Percentiles rank a stretch among this genome's conserved stretches.
These are phyloP conservation scores for Clausena lansium DNA, from an alignment of 345 rosid genomes.

Conservation along the genomic window DNA sequence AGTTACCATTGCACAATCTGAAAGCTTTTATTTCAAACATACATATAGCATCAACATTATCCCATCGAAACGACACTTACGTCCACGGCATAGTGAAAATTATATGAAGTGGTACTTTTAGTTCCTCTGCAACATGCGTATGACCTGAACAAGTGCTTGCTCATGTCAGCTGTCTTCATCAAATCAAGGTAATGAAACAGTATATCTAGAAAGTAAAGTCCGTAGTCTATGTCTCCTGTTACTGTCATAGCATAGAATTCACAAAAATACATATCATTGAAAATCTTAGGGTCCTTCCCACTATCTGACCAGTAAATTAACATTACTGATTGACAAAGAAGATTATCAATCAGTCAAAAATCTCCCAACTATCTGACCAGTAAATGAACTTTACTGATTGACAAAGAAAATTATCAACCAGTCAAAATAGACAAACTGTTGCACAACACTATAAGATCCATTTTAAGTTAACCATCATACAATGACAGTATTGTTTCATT, in stretches of 20 bases:
- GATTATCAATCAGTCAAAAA: neutral
- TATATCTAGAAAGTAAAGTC: neutral
- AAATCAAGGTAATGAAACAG: neutral
- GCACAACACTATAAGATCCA: neutral
- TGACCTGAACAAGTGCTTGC: constrained; percentile 39
- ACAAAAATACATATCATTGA: neutral
- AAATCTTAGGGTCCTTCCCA: neutral
- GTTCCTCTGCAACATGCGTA: constrained; percentile 50
- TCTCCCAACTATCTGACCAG: too few relatives aligned
- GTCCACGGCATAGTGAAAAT: constrained; percentile 69
- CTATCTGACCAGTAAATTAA: neutral
- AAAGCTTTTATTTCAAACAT: neutral
- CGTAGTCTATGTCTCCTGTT: neutral
- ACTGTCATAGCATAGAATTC: neutral
- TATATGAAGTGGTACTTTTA: constrained; percentile 48
- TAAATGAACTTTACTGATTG: neutral
- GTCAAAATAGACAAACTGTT: neutral
- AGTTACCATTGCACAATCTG: constrained; percentile 9
- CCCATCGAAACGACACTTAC: constrained; percentile 33
- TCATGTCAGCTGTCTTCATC: neutral
- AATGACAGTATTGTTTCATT: neutral
- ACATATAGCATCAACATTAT: neutral
- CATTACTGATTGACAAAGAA: neutral
- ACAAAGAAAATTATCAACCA: neutral
- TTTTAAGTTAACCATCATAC: neutral